These are phyloP conservation scores for Kazachstania bromeliacearum DNA, from an alignment of 805 yeast genomes.

Conservation along the genomic window DNA sequence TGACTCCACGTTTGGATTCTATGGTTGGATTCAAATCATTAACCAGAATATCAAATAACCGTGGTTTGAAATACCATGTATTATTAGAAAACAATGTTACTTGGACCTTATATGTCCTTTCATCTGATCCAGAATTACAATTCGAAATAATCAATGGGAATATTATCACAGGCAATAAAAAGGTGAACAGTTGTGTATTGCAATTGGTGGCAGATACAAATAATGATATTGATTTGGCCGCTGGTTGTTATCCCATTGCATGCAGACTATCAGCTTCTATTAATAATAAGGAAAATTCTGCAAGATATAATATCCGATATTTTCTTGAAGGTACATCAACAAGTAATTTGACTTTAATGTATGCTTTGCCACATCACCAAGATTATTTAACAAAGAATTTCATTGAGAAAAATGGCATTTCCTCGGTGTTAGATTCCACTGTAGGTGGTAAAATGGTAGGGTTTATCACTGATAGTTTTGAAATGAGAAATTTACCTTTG, in stretches of 20 bases:
- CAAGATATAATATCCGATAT: constrained; percentile 36
- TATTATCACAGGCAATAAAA: constrained; percentile 13
- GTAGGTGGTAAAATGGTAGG: constrained; percentile 41
- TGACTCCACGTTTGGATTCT: constrained; percentile 48
- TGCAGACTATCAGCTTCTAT: constrained; percentile 38
- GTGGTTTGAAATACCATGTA: constrained; percentile 38
- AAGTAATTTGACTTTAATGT: constrained; percentile 32
- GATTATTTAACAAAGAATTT: constrained; percentile 32
- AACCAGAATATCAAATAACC: not conserved
- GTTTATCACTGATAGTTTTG: constrained; percentile 33
- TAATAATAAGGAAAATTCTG: constrained; percentile 29
- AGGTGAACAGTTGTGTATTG: constrained; percentile 39
- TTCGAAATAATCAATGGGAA: constrained; percentile 11
- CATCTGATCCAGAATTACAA: not conserved
- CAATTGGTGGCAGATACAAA: constrained; percentile 50
- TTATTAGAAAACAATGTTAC: constrained; percentile 44
- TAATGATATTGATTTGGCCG: constrained; percentile 43
- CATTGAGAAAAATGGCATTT: not conserved
- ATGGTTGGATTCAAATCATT: constrained; percentile 49
- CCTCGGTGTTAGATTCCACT: constrained; percentile 36
- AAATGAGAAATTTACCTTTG: constrained; percentile 26
- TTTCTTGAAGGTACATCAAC: constrained; percentile 32
- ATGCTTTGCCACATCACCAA: constrained; percentile 63
- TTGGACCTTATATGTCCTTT: constrained; percentile 24
- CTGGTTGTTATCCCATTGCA: constrained; percentile 50